Conservation (phyloP, 1,284 basidiomycete species). For the Leccinum pachyderme region DNA sequence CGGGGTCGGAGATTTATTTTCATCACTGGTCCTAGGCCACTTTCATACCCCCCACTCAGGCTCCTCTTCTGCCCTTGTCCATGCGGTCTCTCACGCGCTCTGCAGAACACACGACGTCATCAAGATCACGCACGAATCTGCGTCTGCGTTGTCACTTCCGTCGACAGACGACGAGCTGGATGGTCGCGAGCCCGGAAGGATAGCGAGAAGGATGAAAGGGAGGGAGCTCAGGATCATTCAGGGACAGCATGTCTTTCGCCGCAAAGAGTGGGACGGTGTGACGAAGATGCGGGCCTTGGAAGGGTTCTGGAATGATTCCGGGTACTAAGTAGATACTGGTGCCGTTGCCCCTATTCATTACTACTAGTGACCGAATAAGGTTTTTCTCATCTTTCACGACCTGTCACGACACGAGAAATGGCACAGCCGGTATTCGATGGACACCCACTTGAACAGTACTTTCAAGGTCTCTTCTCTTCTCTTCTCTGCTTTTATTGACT, state of each 20-base stretch:
- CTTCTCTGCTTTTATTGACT: conserved; percentile 2
- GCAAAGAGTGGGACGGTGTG: conserved; percentile 30
- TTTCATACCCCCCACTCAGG: conserved; percentile 44
- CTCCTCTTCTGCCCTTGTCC: conserved; percentile 17
- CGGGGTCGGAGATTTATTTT: conserved; percentile 97
- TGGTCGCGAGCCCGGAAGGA: conserved; percentile 58
- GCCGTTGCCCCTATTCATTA: no score
- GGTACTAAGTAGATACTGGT: no score
- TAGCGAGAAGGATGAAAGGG: conserved; percentile 70
- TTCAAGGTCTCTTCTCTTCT: conserved; percentile 43
- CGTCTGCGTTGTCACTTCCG: conserved; percentile 45
- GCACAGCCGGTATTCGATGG: conserved; percentile 76
- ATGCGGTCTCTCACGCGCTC: conserved; percentile 72
- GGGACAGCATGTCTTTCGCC: conserved; percentile 58
- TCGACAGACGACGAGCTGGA: conserved; percentile 78
- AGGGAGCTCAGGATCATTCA: conserved; percentile 82
- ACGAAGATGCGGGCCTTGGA: conserved; percentile 39
- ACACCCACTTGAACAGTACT: conserved; percentile 72
- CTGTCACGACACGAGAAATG: conserved; percentile 42
- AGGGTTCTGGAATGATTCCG: conserved; percentile 38
- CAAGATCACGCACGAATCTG: conserved; percentile 62
- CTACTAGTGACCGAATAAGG: no score
- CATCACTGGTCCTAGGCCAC: conserved; percentile 86
- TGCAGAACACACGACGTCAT: conserved; percentile 87
- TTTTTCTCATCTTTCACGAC: background rate